phyloP scores from a whole-genome alignment of 768 basidiomycete species.

The Tulasnella sp. region DNA sequence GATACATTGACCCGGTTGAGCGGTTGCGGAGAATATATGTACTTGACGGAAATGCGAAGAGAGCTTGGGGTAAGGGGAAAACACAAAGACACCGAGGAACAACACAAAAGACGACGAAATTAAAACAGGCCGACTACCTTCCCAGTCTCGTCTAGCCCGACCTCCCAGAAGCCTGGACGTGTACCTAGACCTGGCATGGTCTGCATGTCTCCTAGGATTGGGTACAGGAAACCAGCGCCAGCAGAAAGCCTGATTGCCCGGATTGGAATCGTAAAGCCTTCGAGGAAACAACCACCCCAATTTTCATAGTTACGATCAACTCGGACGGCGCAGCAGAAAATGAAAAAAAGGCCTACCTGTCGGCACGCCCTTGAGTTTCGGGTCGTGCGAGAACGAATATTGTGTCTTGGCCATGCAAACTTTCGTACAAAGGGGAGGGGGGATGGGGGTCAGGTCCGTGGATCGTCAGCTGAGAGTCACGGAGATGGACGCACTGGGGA shows the following conservation, averaged over 20 bases:
- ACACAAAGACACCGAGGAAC: neutral
- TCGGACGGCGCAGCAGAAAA: neutral
- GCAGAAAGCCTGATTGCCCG: constrained; percentile 82
- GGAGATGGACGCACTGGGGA: constrained; percentile 60
- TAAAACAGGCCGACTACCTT: constrained; percentile 85
- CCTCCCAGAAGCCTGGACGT: constrained; percentile 91
- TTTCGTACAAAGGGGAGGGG: constrained; percentile 36
- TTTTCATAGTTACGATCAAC: constrained; percentile 11
- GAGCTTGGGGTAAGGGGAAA: neutral
- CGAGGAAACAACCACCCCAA: neutral
- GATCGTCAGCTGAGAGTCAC: neutral
- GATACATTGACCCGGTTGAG: constrained; percentile 9
- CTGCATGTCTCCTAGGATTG: constrained; percentile 94
- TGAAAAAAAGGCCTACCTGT: constrained; percentile 48
- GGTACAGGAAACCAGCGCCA: constrained; percentile 94
- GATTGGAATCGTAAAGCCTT: constrained; percentile 90
- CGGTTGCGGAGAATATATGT: constrained; percentile 9
- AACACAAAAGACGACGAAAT: constrained; percentile 17
- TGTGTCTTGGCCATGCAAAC: constrained; percentile 99
- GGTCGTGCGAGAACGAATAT: constrained; percentile 94
- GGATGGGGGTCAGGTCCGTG: neutral
- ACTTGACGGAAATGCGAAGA: neutral
- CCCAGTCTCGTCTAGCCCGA: constrained; percentile 74
- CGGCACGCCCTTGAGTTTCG: constrained; percentile 84
- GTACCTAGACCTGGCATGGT: constrained; percentile 97